Evolutionary conservation across 805 yeast genomes (phyloP), one percentile per base, ranked within the genome.

Genomic region (Candida fluviatilis): DNA sequence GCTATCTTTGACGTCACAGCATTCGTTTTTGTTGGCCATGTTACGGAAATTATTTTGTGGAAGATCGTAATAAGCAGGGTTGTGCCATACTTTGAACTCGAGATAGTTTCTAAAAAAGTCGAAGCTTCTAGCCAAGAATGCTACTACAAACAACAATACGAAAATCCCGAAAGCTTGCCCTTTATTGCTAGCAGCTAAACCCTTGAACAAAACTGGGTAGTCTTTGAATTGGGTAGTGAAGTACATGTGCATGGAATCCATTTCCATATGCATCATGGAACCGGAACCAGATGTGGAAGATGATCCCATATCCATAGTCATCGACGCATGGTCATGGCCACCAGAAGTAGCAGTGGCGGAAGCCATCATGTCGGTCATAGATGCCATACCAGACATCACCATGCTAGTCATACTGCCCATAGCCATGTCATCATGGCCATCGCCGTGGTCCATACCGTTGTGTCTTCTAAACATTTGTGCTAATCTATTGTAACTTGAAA

Each of bases 111-210:
- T 71, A 15, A 73, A 45, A 54, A 82, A 83, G 31, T 75, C 71
- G 5, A 80, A 38, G 2, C 84, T 82, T 52, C 84, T 74, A 42
- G 80, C 69, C 26, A 72, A 62, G 51, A 84, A 75, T 0, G 81
- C 80, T 2, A 76, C 62, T 18, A 73, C 74, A 52, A 84, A 76
- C 16, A 84, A 54, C 11, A 80, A 61, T 25, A 78, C 61, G 51
- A 84, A 84, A 12, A 84, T 82, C 17, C 91, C 95, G 56, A 84
- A 84, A 0, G 86, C 89, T 37, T 73, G 71, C 7, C 71, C 88
- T 18, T 74, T 74, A 30, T 60, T 64, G 2, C 63, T 47, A 2
- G 91, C 91, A 10, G 52, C 50, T 34, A 84, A 58, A 0, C 62
- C 60, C 41, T 68, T 59, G 61, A 84, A 84, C 4, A 84, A 51